Conservation (phyloP, 305 asterid species). For the Fraxinus xanthoxyloides region DNA sequence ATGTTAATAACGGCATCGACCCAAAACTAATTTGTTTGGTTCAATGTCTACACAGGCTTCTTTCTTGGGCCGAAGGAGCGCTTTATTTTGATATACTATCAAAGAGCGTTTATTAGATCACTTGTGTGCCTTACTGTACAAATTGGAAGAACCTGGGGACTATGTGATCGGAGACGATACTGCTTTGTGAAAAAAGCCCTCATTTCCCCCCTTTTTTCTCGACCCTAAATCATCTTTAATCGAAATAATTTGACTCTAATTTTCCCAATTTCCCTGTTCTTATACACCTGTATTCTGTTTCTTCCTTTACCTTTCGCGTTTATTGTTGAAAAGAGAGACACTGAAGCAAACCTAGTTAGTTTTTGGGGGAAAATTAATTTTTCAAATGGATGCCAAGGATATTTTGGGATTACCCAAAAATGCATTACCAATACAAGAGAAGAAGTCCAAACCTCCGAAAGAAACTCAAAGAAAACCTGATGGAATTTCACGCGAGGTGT, state of each 20-base stretch:
- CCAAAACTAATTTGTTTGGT: no score
- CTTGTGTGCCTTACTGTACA: not conserved
- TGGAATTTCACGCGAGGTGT: slow-evolving; percentile 95
- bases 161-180: not conserved
- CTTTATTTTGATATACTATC: no score
- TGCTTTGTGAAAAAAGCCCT: slow-evolving; percentile 7
- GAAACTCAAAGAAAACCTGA: slow-evolving; percentile 98
- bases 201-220: slow-evolving; percentile 2
- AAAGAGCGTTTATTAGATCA: not conserved
- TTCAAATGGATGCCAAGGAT: slow-evolving; percentile 93
- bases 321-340: not conserved
- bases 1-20: no score
- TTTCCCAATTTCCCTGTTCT: slow-evolving; percentile 4
- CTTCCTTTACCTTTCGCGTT: not conserved
- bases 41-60: no score
- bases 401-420: slow-evolving; percentile 87
- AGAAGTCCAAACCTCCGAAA: slow-evolving; percentile 80
- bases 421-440: slow-evolving; percentile 56
- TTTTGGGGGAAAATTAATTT: not conserved
- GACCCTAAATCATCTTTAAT: slow-evolving; percentile 26
- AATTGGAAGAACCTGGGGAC: not conserved
- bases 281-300: not conserved
- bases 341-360: not conserved
- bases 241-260: slow-evolving; percentile 2
- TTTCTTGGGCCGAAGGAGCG: no score